Evolutionary conservation across 768 basidiomycete species (phyloP), one percentile per base, ranked within the genome.

Genomic region (Podaxis sp.): DNA sequence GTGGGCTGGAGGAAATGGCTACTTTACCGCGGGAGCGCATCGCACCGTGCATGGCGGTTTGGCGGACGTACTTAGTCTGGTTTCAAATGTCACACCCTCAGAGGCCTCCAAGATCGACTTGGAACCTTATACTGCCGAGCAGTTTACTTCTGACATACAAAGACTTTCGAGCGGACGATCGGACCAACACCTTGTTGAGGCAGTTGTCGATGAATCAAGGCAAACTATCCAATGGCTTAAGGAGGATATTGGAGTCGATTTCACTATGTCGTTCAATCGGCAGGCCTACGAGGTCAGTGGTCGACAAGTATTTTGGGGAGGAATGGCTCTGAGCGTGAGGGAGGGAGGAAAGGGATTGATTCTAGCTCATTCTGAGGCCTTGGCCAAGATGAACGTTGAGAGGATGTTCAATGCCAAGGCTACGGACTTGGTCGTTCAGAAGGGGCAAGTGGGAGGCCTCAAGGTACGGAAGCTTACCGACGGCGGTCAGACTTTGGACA

Each of bases 1-100:
- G 60, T 89, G 88, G 88, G 80, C 72, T 3, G 89, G 89, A 3
- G 89, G 88, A 17, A 90, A 91, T 67, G 85, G 87, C 17, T 88
- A 84, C 73, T 90, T 89, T 74, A 89, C 88, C 33, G 87, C 87
- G 10, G 88, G 88, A 22, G 86, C 87, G 6, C 80, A 84, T 68
- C 84, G 88, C 58, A 88, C 84, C 11, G 84, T 82, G 2, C 88
- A 90, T 66, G 74, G 64, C 15, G 89, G 88, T 1, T 76, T 89
- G n/a, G 65, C 73, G 3, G 87, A 89, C 71, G 78, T 89, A 38
- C 77, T 88, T 24, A 74, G 82, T 3, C 71, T 88, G 63, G 81
- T 89, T 22, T 72, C 68, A 54, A 84, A 62, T 49, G 60, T 62
- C 28, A 54, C 60, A 15, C 40, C 52, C 13, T 54, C 52, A 37